Conservation (phyloP, 2,329 filamentous ascomycete genomes). For the Rutstroemia sp. region DNA sequence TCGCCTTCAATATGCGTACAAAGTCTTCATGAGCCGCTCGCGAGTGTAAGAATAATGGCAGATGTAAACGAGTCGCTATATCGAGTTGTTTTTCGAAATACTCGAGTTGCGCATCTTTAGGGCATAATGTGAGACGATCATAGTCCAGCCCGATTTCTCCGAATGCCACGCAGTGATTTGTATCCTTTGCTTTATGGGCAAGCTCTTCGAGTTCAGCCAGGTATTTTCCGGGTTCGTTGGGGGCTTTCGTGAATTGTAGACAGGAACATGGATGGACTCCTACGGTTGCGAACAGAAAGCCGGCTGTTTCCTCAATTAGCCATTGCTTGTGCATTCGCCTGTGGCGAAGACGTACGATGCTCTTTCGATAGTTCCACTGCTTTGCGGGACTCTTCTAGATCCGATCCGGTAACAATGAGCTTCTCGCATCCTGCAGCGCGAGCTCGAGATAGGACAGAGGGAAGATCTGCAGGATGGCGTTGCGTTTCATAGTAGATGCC, state of each 20-base stretch:
- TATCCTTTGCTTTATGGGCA: constrained; percentile 44
- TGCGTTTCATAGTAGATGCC: constrained; percentile 78
- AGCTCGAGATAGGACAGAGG: constrained; percentile 71
- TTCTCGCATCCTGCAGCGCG: constrained; percentile 74
- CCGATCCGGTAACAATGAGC: constrained; percentile 89
- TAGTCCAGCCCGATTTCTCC: constrained; percentile 97
- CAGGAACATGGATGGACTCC: constrained; percentile 91
- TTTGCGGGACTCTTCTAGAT: constrained; percentile 68
- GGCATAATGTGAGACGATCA: constrained; percentile 78
- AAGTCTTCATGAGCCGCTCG: constrained; percentile 84
- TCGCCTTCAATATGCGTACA: constrained; percentile 57
- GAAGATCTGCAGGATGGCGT: constrained; percentile 64
- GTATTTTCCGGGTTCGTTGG: constrained; percentile 39
- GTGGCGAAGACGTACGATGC: constrained; percentile 51
- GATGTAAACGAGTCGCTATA: constrained; percentile 49
- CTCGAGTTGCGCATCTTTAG: constrained; percentile 70
- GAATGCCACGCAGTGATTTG: constrained; percentile 57
- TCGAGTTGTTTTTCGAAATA: constrained; percentile 69
- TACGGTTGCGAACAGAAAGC: constrained; percentile 79
- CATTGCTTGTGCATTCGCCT: background rate
- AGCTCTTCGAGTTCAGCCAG: constrained; percentile 56
- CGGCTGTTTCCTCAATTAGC: constrained; percentile 43
- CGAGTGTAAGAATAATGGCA: constrained; percentile 90
- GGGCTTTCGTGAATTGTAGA: constrained; percentile 57
- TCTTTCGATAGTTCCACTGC: constrained; percentile 67